Evolutionary conservation across 2,329 filamentous ascomycete genomes (phyloP).

Genomic region (Laburnicola sp.): DNA sequence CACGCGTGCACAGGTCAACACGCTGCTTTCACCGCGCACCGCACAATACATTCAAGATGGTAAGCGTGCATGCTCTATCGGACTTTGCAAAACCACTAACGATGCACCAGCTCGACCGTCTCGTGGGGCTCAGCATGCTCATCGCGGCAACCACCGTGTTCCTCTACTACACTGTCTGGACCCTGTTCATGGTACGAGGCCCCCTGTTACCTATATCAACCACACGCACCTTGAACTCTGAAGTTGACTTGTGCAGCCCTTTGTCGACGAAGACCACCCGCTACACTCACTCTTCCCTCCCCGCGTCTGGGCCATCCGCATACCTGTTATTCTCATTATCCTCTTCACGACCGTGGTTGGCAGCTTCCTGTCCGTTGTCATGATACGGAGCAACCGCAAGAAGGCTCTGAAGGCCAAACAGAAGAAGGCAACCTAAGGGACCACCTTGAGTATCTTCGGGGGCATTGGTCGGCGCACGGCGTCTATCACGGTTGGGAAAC

Average conservation of each 20-base stretch:
- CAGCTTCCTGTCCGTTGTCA: conserved; percentile 92
- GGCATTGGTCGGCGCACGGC: conserved; percentile 12
- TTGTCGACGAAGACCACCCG: conserved; percentile 92
- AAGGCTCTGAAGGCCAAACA: conserved; percentile 92
- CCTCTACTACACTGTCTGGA: conserved; percentile 97
- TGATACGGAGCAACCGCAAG: conserved; percentile 98
- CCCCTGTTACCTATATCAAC: neutral
- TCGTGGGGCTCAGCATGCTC: conserved; percentile 75
- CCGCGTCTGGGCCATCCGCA: conserved; percentile 97
- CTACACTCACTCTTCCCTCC: conserved; percentile 95
- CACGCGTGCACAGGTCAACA: conserved; percentile 9
- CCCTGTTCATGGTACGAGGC: conserved; percentile 81
- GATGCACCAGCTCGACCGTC: conserved; percentile 80
- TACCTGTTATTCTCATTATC: conserved; percentile 94
- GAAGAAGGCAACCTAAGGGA: conserved; percentile 69
- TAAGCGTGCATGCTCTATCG: conserved; percentile 7
- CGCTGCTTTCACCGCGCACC: conserved; percentile 20
- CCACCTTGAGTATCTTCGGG: conserved; percentile 10
- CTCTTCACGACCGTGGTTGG: conserved; percentile 91
- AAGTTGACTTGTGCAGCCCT: conserved; percentile 65
- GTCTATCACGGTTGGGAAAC: neutral
- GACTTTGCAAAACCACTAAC: conserved; percentile 9
- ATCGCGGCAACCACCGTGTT: conserved; percentile 72
- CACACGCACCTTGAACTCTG: no score
- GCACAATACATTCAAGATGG: conserved; percentile 33